phyloP scores from a whole-genome alignment of 2,329 filamentous ascomycete genomes.

The Penicillium oxalicum region DNA sequence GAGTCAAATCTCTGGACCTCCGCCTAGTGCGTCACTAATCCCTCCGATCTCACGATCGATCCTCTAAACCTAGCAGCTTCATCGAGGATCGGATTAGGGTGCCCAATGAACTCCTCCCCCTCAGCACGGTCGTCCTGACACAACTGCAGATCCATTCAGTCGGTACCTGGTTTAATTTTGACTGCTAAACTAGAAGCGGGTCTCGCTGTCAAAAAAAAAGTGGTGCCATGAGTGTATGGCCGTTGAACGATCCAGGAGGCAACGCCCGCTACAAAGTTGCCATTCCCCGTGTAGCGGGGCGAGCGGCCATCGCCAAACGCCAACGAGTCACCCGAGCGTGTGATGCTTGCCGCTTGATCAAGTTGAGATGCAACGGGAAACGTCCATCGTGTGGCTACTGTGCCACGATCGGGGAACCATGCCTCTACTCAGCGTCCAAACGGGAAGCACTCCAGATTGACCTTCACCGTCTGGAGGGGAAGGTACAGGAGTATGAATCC shows the following conservation, averaged over 20 bases:
- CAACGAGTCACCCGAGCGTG: neutral
- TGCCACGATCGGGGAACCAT: neutral
- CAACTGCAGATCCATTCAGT: no score
- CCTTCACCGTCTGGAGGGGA: constrained; percentile 1
- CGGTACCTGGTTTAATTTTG: no score
- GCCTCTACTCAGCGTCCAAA: constrained; percentile 1
- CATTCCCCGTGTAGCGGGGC: neutral
- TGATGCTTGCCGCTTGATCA: neutral
- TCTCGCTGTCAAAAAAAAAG: no score
- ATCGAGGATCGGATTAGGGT: no score
- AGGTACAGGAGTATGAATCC: neutral
- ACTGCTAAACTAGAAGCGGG: no score
- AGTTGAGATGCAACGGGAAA: constrained; percentile 1
- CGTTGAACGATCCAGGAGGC: neutral
- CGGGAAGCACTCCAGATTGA: neutral
- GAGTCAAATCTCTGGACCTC: no score
- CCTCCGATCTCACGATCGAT: no score
- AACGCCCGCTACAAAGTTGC: constrained; percentile 1
- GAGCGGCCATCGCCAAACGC: neutral
- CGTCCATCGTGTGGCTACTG: constrained; percentile 1
- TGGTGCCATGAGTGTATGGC: neutral
- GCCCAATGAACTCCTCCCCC: no score
- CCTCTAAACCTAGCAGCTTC: no score
- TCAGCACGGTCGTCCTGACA: no score
- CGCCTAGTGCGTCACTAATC: no score